Conservation (phyloP, 495 filamentous ascomycete genomes). For the Penicillium dipodomyicola region DNA sequence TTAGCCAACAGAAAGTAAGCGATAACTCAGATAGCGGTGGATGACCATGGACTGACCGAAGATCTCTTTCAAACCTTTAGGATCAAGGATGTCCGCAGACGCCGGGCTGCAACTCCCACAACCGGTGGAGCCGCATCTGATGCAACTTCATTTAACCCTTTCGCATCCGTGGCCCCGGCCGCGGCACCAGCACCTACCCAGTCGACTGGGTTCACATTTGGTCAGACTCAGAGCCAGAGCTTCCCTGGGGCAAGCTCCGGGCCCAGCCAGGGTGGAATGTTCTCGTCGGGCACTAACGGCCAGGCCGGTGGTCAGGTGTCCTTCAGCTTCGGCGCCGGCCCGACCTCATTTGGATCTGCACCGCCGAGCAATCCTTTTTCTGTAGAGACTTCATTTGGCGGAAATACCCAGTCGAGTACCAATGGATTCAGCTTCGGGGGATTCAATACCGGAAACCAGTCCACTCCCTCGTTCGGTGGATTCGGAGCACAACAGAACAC, state of each 20-base stretch:
- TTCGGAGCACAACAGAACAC: constrained; percentile 25
- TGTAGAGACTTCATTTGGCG: constrained; percentile 22
- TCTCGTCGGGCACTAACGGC: constrained; percentile 38
- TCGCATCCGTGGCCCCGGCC: constrained; percentile 32
- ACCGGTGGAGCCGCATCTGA: constrained; percentile 17
- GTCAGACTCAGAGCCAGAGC: constrained; percentile 47
- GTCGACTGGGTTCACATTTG: constrained; percentile 43
- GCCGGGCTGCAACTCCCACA: constrained; percentile 28
- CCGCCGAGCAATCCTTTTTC: constrained; percentile 44
- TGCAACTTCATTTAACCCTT: constrained; percentile 25
- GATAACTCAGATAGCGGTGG: background rate
- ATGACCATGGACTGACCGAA: constrained; percentile 9
- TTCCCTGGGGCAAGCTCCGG: constrained; percentile 41
- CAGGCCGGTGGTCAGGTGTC: constrained; percentile 26
- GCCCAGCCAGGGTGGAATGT: constrained; percentile 33
- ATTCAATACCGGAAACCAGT: constrained; percentile 19
- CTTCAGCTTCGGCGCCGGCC: constrained; percentile 39
- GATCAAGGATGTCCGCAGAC: constrained; percentile 38
- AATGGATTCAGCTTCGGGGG: constrained; percentile 27
- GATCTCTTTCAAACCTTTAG: constrained; percentile 15
- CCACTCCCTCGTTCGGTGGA: constrained; percentile 21
- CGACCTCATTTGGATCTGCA: constrained; percentile 24
- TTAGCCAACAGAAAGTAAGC: constrained; percentile 55
- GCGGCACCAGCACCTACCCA: constrained; percentile 29
- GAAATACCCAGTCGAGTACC: constrained; percentile 14